These are phyloP conservation scores for Xylaria sp. DNA, from an alignment of 2,329 filamentous ascomycete genomes.

Conservation along the genomic window DNA sequence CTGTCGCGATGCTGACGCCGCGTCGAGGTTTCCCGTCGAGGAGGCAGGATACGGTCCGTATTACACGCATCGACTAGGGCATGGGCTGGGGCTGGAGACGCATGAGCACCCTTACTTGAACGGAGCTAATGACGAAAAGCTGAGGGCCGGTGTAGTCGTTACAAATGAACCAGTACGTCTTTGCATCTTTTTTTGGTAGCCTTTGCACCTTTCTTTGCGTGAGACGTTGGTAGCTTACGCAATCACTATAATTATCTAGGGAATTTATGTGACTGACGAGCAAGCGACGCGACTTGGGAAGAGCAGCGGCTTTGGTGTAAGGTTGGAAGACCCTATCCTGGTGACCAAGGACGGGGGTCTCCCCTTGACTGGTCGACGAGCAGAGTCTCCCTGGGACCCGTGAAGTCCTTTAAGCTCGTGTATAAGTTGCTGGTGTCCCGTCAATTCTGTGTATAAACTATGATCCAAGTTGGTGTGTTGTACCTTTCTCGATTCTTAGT, in stretches of 20 bases:
- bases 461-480: no score
- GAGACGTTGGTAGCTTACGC: constrained; percentile 18
- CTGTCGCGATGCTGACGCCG: constrained; percentile 45
- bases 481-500: no score
- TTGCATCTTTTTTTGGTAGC: no score
- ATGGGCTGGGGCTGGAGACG: constrained; percentile 45
- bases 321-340: constrained; percentile 46
- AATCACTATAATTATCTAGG: constrained; percentile 30
- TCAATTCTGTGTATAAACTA: no score
- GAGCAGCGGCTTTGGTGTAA: constrained; percentile 43
- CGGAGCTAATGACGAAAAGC: constrained; percentile 45
- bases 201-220: neutral
- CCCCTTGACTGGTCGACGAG: constrained; percentile 44
- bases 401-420: no score
- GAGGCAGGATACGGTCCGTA: constrained; percentile 42
- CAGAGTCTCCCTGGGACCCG: constrained; percentile 45
- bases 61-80: constrained; percentile 47
- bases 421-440: no score
- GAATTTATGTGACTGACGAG: constrained; percentile 48
- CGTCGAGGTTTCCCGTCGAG: constrained; percentile 42
- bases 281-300: constrained; percentile 43
- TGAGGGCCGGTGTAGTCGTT: constrained; percentile 42
- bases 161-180: constrained; percentile 47
- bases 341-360: constrained; percentile 45
- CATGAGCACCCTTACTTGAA: constrained; percentile 49